Percentiles rank a stretch among this genome's conserved stretches.
phyloP scores from a whole-genome alignment of 768 basidiomycete genomes.

The Kwoniella bestiolae region DNA sequence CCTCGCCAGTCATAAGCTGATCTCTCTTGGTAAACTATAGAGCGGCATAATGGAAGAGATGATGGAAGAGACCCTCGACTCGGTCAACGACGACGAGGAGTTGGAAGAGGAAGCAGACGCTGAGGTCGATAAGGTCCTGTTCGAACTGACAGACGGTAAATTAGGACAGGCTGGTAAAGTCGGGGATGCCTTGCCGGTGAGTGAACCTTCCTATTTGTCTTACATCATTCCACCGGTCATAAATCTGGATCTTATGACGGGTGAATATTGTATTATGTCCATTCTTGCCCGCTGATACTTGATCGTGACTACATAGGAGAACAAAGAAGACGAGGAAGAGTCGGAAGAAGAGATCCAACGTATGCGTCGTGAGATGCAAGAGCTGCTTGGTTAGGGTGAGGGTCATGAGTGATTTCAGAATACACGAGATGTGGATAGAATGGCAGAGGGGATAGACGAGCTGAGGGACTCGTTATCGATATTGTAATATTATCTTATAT shows the following conservation, averaged over 20 bases:
- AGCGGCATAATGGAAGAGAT: constrained; percentile 98
- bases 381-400: constrained; percentile 73
- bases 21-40: constrained; percentile 59
- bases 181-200: constrained; percentile 73
- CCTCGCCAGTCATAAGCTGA: no score
- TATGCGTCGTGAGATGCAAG: constrained; percentile 86
- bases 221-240: background rate
- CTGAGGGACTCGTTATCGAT: no score
- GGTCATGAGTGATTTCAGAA: no score
- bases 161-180: constrained; percentile 82
- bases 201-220: constrained; percentile 48
- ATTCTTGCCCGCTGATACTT: constrained; percentile 17
- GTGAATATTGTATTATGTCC: no score
- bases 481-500: no score
- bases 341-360: constrained; percentile 85
- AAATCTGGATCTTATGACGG: no score
- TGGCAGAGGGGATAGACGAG: no score
- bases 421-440: no score
- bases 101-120: constrained; percentile 94
- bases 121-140: constrained; percentile 95
- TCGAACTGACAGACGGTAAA: constrained; percentile 93
- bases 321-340: constrained; percentile 70
- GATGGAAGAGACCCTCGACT: constrained; percentile 86
- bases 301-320: constrained; percentile 58
- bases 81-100: constrained; percentile 88